Percentiles rank a stretch among this genome's conserved stretches.
Conservation (phyloP, 2,329 filamentous ascomycete species). For the Leptographium flavum region DNA sequence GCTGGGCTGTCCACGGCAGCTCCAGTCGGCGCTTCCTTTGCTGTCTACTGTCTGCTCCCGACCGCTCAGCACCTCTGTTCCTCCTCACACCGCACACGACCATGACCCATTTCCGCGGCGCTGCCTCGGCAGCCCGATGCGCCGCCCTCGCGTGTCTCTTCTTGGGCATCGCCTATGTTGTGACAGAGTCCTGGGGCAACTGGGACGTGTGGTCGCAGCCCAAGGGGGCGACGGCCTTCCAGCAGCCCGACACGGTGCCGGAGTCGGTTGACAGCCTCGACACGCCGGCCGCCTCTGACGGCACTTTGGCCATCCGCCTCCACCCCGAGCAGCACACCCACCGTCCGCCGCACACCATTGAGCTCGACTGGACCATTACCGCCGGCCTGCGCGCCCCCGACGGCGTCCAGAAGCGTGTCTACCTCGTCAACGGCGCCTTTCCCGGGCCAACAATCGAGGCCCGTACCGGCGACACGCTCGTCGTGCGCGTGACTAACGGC, state of each 20-base stretch:
- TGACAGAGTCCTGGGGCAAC: background rate
- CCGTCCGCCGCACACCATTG: background rate
- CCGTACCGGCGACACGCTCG: constrained; percentile 27
- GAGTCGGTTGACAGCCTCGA: background rate
- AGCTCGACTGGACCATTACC: background rate
- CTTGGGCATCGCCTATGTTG: background rate
- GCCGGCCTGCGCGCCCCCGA: background rate
- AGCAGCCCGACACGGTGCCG: background rate
- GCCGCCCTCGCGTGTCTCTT: background rate
- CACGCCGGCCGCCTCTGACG: background rate
- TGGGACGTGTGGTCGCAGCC: background rate
- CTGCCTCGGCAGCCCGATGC: background rate
- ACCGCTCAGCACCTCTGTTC: too few relatives aligned
- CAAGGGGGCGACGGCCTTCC: background rate
- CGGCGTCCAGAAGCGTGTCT: constrained; percentile 1
- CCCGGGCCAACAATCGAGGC: constrained; percentile 33
- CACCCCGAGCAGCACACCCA: background rate
- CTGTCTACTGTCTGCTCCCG: too few relatives aligned
- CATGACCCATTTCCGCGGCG: background rate
- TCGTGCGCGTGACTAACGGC: constrained; percentile 27
- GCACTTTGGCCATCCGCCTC: background rate
- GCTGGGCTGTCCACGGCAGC: too few relatives aligned
- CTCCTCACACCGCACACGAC: background rate
- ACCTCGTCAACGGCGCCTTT: constrained; percentile 16
- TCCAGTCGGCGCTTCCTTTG: too few relatives aligned